These are phyloP conservation scores for Ceratocystis huliohia DNA, from an alignment of 2,329 filamentous ascomycete species.

Conservation along the genomic window DNA sequence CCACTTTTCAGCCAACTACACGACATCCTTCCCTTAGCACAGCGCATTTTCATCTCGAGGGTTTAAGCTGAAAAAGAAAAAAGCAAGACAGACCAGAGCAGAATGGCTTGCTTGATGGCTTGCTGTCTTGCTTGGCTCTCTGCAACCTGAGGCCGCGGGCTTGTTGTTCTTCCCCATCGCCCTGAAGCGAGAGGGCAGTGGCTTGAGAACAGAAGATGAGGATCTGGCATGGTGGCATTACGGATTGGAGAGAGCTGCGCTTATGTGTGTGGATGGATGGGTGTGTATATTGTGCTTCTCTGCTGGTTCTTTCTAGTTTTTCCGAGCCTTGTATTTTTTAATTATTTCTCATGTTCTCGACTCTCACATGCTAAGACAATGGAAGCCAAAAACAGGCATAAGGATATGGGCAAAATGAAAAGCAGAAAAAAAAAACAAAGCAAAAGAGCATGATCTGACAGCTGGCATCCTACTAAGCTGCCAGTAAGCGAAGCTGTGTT, in stretches of 20 bases:
- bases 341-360: not conserved
- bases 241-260: too few relatives aligned
- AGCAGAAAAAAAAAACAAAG: not conserved
- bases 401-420: not conserved
- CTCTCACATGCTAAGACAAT: not conserved
- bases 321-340: not conserved
- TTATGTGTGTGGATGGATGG: not conserved
- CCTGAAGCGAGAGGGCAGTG: conserved; percentile 1
- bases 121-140: too few relatives aligned
- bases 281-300: not conserved
- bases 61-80: not conserved
- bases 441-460: not conserved
- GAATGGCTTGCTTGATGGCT: not conserved
- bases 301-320: not conserved
- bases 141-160: not conserved
- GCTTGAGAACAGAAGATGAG: not conserved
- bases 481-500: not conserved
- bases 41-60: not conserved
- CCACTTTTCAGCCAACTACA: conserved; percentile 6
- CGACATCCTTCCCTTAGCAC: not conserved
- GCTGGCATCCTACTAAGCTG: not conserved
- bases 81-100: not conserved
- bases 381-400: not conserved
- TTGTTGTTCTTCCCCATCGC: not conserved
- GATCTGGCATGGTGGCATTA: too few relatives aligned